phyloP scores from a whole-genome alignment of 208 protist genomes.

The Crithidia fasciculata region DNA sequence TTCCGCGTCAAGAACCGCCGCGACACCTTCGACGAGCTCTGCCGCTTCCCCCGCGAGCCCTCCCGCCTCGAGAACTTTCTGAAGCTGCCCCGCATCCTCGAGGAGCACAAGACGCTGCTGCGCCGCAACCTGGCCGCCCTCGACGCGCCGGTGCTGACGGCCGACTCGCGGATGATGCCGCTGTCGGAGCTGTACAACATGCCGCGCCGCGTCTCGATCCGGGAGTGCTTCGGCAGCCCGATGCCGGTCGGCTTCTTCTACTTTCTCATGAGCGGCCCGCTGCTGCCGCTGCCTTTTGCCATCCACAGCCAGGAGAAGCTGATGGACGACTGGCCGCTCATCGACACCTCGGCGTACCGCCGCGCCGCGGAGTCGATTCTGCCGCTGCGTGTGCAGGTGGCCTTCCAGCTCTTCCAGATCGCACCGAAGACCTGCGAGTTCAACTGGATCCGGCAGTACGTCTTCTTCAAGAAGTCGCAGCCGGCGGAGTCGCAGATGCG shows the following conservation, averaged over 20 bases:
- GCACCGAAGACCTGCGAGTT: conserved; percentile 28
- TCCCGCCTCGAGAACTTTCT: conserved; percentile 35
- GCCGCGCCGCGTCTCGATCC: conserved; percentile 26
- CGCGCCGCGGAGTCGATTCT: conserved; percentile 71
- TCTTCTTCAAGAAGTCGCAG: conserved; percentile 39
- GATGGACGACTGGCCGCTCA: conserved; percentile 85
- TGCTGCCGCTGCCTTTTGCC: conserved; percentile 69
- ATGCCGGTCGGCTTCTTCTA: conserved; percentile 72
- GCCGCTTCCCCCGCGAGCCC: conserved; percentile 31
- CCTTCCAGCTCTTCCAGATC: conserved; percentile 68
- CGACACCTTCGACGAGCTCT: conserved; percentile 43
- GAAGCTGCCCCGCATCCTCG: conserved; percentile 25
- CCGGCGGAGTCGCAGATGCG: conserved; percentile 33
- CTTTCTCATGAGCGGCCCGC: conserved; percentile 64
- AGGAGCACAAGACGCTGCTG: conserved; percentile 38
- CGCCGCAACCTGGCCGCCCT: conserved; percentile 57
- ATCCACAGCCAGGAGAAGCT: conserved; percentile 64
- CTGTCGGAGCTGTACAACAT: conserved; percentile 51
- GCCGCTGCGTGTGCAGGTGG: conserved; percentile 77
- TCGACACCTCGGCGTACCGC: conserved; percentile 80
- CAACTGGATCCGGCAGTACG: conserved; percentile 70
- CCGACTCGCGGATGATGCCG: conserved; percentile 31
- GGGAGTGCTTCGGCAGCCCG: conserved; percentile 56
- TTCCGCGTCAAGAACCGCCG: conserved; percentile 39
- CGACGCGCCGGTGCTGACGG: conserved; percentile 59